Evolutionary conservation across 2,329 filamentous ascomycete genomes (phyloP), one percentile per base, ranked within the genome.

Genomic region (Alternaria gansuensis): DNA sequence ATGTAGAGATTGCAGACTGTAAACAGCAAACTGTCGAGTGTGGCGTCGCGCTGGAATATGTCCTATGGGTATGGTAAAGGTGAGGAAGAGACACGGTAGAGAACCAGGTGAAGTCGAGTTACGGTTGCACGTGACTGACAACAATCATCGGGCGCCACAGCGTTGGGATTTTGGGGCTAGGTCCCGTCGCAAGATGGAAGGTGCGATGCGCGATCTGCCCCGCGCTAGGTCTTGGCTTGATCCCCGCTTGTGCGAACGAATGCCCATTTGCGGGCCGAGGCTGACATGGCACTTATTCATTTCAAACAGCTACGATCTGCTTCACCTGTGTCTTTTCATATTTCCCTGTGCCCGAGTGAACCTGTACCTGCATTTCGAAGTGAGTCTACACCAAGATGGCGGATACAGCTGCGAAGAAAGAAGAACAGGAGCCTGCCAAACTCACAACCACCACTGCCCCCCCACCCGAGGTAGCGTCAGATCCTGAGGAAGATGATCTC

Each of bases 401-500:
- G 36, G 66, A 73, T 51, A 60, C 55, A 53, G 62, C 62, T 21
- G 51, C 54, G 45, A 69, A 69, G 46, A 59, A 63, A 13, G 61
- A 62, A 56, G 62, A 72, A 45, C 51, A 59, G 29, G 57, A 71
- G 33, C 53, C 57, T 24, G 57, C 49, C 39, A 31, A 62, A 52
- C 58, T 51, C 37, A 11, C 44, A n/a, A 43, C 57, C 53, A 53
- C 62, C 43, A 37, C 63, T 51, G 61, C 65, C 59, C 60, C 67
- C 62, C 65, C 66, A 41, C 56, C 56, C 45, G 77, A 78, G 41
- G 72, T 76, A 66, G 88, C 90, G 14, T 89, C 93, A 21, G 94
- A 97, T 71, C 94, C 93, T 6, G 94, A 98, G 66, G 93, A 96
- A 78, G 95, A 95, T 77, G 91, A 95, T 68, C 81, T 95, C 21